Evolutionary conservation across 257 asterid species (phyloP), one percentile per base, ranked within the genome.

Genomic region (Marsdenia floribunda): DNA sequence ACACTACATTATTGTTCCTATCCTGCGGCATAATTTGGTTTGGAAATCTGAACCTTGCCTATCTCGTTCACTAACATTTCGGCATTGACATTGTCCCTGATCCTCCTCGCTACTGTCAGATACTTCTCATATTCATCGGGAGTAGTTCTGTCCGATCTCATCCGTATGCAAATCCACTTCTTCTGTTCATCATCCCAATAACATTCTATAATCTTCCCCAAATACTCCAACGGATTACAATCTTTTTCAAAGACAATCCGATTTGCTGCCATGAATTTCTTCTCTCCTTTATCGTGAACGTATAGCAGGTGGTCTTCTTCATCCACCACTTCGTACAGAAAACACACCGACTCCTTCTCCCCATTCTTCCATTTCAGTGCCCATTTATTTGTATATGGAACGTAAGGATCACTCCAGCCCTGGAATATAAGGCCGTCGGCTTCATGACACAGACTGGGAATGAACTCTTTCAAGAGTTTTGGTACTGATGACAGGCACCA

Each of bases 401-500:
- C 87, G 72, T 90, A 90, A 73, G 89, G 86, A 84, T 88, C 96
- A 33, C 83, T 90, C 93, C 93, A 90, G 14, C 91, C 87, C 93
- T 90, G 87, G 12, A 70, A 70, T 26, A 49, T 9, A 5, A 70
- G 59, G 22, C 74, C 74, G 77, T 89, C 98, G 3, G 98, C 96
- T 4, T 65, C 96, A 78, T 90, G 98, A 38, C 90, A 90, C 71
- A 92, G 98, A 83, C 82, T 80, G 38, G 97, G 97, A 73, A 92
- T 92, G 73, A 92, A 92, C 67, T 80, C 89, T 81, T 88, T 85
- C 85, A 92, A 78, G 77, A 92, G 90, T 71, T 84, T 86, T 12
- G 86, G 87, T 63, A 92, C 97, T 1, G 97, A 86, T 61, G 93
- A 86, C 75, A 92, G 97, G 78, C 87, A 85, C 92, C 96, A 90